Evolutionary conservation across 2,329 filamentous ascomycete genomes (phyloP), one percentile per base, ranked within the genome.

Genomic region (Pseudogymnoascus sp.): DNA sequence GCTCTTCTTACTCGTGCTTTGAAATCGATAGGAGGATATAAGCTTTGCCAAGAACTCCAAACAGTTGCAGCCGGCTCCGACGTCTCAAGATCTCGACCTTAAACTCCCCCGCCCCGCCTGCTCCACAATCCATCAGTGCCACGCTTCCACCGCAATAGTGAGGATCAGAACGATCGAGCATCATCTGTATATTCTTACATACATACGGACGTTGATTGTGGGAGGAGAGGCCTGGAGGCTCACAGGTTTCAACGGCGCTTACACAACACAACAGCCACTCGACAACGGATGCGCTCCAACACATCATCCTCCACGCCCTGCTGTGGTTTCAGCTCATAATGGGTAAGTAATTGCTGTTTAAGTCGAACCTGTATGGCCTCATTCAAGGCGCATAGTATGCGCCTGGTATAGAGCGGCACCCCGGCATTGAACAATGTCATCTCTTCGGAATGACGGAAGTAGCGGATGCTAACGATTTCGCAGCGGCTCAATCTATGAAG

Each of bases 401-500:
- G 29, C 16, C 29, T 57, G 11, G 29, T 34, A 36, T 57, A 7
- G n/a, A 18, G 51, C 21, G 18, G 29, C 29, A 57, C 5, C 18
- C 10, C 29, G 26, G 26, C 26, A 14, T 57, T 57, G 10, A 18
- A 57, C 51, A 34, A 57, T 34, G 26, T 1, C 51, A 21, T 36
- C 23, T 57, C 10, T 18, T 57, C 14, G 51, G 51, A 18, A 34
- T 34, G 29, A 12, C 51, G 51, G 29, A 36, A 34, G n/a, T 12
- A 12, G 29, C 51, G 10, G 51, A 34, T 57, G 51, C 51, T 57
- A 57, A 57, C 51, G 2, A 36, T 57, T 18, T 57, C 16, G 29
- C 51, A 57, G 51, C 51, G 51, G 37, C 61, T 16, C n/a, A 29
- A 18, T 21, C 42, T 57, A 62, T 47, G 29, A 12, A 64, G 64